Conservation (phyloP, 2,329 filamentous ascomycete species). For the Polytolypa hystricis region DNA sequence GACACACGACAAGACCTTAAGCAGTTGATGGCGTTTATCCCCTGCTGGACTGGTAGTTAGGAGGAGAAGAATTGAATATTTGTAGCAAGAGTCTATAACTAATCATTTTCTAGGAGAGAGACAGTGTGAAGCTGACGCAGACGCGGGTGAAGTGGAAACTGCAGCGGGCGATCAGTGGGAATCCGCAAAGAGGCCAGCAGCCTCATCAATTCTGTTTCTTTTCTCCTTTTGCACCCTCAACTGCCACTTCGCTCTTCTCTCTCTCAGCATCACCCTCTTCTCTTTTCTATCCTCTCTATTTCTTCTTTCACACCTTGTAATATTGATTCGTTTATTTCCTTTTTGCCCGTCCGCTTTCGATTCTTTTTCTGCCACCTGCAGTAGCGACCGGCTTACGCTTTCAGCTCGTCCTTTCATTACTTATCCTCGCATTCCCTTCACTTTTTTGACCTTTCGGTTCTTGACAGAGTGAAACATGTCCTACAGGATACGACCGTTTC, state of each 20-base stretch:
- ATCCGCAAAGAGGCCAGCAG: no score
- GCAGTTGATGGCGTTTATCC: no score
- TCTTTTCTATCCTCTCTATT: not conserved
- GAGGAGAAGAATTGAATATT: no score
- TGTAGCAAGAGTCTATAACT: no score
- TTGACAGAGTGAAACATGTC: slow-evolving; percentile 2
- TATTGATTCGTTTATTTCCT: not conserved
- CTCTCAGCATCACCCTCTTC: not conserved
- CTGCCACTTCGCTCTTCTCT: not conserved
- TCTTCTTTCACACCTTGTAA: not conserved
- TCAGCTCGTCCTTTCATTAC: not conserved
- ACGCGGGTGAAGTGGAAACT: no score
- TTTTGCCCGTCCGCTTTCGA: not conserved
- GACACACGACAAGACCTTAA: no score
- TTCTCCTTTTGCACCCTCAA: not conserved
- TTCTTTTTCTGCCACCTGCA: not conserved
- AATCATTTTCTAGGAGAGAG: no score
- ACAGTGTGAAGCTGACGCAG: no score
- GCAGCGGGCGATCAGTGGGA: no score
- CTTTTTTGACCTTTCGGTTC: not conserved
- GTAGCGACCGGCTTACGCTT: not conserved
- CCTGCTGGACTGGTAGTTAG: no score
- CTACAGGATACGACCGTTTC: not conserved
- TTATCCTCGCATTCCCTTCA: not conserved
- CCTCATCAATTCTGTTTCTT: no score